Conservation (phyloP, 2,329 filamentous ascomycete species). For the Ophiocordyceps polyrhachis-furcata region DNA sequence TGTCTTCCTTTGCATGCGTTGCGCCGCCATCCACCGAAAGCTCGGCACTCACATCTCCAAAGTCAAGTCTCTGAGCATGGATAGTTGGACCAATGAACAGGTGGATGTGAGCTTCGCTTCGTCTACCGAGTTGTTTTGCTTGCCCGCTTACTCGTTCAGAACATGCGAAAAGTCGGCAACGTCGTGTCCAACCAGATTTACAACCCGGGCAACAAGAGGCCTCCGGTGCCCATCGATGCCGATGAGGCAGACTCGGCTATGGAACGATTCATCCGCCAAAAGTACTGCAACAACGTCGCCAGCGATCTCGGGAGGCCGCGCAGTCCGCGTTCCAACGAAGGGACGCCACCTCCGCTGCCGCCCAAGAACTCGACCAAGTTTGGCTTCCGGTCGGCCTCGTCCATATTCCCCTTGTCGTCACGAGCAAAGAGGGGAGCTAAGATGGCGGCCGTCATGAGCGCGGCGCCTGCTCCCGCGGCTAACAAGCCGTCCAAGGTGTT, state of each 20-base stretch:
- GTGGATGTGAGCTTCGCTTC: conserved; percentile 54
- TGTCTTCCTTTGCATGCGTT: conserved; percentile 94
- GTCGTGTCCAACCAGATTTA: conserved; percentile 68
- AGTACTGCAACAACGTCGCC: conserved; percentile 52
- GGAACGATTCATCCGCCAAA: conserved; percentile 87
- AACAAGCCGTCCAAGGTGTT: conserved; percentile 53
- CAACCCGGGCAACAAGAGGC: conserved; percentile 68
- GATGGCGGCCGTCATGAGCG: conserved; percentile 9
- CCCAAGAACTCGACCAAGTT: conserved; percentile 47
- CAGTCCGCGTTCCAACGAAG: conserved; percentile 36
- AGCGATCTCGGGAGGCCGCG: conserved; percentile 19
- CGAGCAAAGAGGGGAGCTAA: conserved; percentile 37
- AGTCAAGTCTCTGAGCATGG: conserved; percentile 97
- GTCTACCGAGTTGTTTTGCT: not conserved
- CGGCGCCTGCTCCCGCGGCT: conserved; percentile 10
- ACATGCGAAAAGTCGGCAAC: conserved; percentile 90
- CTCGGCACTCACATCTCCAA: conserved; percentile 96
- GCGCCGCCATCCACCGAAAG: conserved; percentile 86
- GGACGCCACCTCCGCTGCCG: conserved; percentile 38
- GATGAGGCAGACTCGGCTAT: conserved; percentile 89
- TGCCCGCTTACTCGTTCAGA: conserved; percentile 30
- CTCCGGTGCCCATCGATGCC: conserved; percentile 70
- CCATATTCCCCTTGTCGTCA: conserved; percentile 45
- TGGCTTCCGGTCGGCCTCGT: conserved; percentile 40
- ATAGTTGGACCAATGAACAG: conserved; percentile 89